A percentile compares a stretch with the other conserved stretches of the same genome.
Conservation (phyloP, 805 yeast species). For the Lachancea sp. region DNA sequence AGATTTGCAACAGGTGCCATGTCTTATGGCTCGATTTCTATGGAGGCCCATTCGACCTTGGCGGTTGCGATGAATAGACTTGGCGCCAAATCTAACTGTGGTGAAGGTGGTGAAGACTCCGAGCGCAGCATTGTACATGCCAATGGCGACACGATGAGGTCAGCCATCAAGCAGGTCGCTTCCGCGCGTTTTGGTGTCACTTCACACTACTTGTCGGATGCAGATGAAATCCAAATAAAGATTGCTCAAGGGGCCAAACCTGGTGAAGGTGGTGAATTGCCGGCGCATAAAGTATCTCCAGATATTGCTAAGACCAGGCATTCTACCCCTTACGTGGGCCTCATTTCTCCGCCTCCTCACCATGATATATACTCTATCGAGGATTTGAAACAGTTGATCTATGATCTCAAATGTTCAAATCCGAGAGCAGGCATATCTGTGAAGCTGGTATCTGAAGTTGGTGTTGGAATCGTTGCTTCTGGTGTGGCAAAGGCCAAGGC, state of each 20-base stretch:
- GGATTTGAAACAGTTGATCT: constrained; percentile 92
- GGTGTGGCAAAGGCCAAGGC: constrained; percentile 99
- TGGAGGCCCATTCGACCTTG: constrained; percentile 96
- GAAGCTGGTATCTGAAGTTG: constrained; percentile 94
- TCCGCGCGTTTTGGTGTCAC: constrained; percentile 98
- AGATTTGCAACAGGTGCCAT: constrained; percentile 99
- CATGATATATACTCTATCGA: constrained; percentile 98
- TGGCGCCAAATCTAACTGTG: constrained; percentile 97
- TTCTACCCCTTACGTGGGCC: constrained; percentile 93
- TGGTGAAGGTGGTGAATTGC: constrained; percentile 99
- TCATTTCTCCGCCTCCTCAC: constrained; percentile 97
- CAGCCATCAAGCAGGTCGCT: constrained; percentile 97
- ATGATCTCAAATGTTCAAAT: constrained; percentile 93
- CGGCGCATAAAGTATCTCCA: constrained; percentile 85
- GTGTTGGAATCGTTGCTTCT: constrained; percentile 97
- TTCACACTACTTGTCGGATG: constrained; percentile 86
- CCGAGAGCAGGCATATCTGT: constrained; percentile 97
- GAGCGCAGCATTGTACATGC: constrained; percentile 74
- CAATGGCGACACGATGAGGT: constrained; percentile 96
- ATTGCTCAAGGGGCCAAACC: constrained; percentile 99
- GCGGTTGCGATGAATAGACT: constrained; percentile 98
- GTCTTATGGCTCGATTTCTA: constrained; percentile 97
- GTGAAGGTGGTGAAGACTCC: constrained; percentile 99
- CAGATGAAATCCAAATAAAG: constrained; percentile 95
- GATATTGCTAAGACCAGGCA: constrained; percentile 92